Evolutionary conservation across 2,329 filamentous ascomycete genomes (phyloP), one percentile per base, ranked within the genome.

Genomic region (Ophiobolus disseminans): DNA sequence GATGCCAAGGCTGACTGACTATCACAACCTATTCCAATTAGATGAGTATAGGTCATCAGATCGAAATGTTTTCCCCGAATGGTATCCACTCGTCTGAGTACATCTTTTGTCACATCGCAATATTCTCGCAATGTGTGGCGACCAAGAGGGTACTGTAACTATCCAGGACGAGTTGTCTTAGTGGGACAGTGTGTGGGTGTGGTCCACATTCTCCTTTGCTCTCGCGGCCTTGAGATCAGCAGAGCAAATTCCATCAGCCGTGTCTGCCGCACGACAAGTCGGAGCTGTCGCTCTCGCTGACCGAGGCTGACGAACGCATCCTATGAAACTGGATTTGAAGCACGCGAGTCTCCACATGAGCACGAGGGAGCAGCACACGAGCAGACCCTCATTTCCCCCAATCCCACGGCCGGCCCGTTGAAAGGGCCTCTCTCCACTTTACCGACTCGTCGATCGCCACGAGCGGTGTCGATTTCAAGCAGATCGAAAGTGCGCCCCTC

Each of bases 311-410:
- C 10, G 19, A 11, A 35, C 20, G n/a, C 22, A 5, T 5, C 28
- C 30, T 30, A 35, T 34, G 22, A 32, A 50, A 40, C 30, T 32
- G 41, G 50, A 46, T 54, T 32, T 13, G 14, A 23, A 48, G 48
- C 57, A 55, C 53, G 38, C 55, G 57, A 60, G 48, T 40, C 46
- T 62, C 53, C 44, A 48, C 52, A 46, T 52, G 43, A 60, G 50
- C 55, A 25, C n/a, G n/a, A 50, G 23, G 40, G 46, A 25, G 22
- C 42, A 45, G 53, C 60, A 63, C 61, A 59, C 62, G 58, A 67
- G 47, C 53, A 62, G 51, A 53, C 53, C 53, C 55, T 51, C 32
- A 38, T 44, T 52, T 50, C 47, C 55, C 53, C 47, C 48, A 48
- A 21, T 44, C 47, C 54, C 52, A 46, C 54, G 49, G 30, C 40